Evolutionary conservation across 139 green algal species (phyloP).

Genomic region (Protoeuglena noctilucae): DNA sequence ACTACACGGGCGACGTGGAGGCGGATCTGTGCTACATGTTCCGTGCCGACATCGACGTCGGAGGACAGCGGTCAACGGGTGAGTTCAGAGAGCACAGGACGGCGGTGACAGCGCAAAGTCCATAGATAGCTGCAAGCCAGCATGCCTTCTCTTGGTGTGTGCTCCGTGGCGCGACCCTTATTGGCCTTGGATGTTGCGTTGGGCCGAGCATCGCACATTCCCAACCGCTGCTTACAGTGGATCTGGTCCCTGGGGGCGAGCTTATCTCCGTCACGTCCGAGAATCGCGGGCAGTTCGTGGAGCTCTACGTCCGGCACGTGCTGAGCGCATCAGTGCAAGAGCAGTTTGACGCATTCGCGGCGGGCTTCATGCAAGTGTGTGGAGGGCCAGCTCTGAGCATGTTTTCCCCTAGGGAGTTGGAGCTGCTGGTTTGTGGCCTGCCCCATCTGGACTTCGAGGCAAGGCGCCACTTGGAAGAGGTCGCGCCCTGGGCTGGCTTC

Average conservation of each 20-base stretch:
- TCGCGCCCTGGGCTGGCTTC: too few relatives aligned
- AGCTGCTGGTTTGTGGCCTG: constrained; percentile 57
- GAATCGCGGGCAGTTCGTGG: constrained; percentile 48
- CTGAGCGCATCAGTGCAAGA: constrained; percentile 29
- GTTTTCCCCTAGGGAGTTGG: constrained; percentile 55
- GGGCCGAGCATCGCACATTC: too few relatives aligned
- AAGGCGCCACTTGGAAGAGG: neutral
- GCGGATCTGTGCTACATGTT: neutral
- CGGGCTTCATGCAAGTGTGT: constrained; percentile 26
- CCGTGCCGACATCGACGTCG: neutral
- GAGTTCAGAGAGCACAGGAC: too few relatives aligned
- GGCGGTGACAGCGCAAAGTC: too few relatives aligned
- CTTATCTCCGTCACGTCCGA: constrained; percentile 29
- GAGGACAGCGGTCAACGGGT: too few relatives aligned
- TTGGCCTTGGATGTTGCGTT: too few relatives aligned
- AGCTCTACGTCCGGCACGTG: constrained; percentile 44
- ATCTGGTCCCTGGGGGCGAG: constrained; percentile 30
- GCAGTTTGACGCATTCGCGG: constrained; percentile 57
- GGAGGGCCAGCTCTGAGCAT: constrained; percentile 19
- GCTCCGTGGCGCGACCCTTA: too few relatives aligned
- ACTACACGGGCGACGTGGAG: constrained; percentile 47
- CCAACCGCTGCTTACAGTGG: constrained; percentile 11
- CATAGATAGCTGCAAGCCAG: too few relatives aligned
- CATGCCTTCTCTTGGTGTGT: too few relatives aligned
- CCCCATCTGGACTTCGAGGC: constrained; percentile 36